Evolutionary conservation across 345 rosid species (phyloP).

Genomic region (Citrus reticulata): DNA sequence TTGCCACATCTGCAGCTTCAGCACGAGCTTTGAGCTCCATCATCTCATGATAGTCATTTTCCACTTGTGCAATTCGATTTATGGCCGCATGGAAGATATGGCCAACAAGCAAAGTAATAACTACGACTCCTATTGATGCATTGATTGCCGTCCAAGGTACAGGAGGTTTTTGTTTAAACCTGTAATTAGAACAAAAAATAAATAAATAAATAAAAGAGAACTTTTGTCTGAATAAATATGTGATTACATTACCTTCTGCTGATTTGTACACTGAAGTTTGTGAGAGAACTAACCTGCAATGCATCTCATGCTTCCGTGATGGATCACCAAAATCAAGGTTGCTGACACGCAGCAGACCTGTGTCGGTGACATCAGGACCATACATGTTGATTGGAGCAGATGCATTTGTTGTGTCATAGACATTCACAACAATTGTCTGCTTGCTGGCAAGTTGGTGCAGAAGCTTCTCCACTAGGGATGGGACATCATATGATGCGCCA

Average conservation of each 20-base stretch:
- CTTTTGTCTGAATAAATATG: constrained; percentile 12
- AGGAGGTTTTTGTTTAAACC: constrained; percentile 79
- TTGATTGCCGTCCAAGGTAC: constrained; percentile 77
- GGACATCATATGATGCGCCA: constrained; percentile 97
- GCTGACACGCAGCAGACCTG: constrained; percentile 57
- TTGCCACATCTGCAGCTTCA: constrained; percentile 98
- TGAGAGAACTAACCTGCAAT: constrained; percentile 64
- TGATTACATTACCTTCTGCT: constrained; percentile 2
- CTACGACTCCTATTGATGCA: constrained; percentile 53
- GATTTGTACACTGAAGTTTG: not conserved
- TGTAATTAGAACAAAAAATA: constrained; percentile 19
- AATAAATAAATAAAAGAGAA: too few species aligned
- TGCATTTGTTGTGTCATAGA: constrained; percentile 78
- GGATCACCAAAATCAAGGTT: constrained; percentile 95
- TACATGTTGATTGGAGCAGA: constrained; percentile 74
- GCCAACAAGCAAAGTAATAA: constrained; percentile 70
- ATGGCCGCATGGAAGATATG: constrained; percentile 77
- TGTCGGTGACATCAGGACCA: constrained; percentile 63
- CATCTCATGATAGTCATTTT: constrained; percentile 71
- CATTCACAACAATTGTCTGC: constrained; percentile 81
- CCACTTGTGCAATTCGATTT: constrained; percentile 68
- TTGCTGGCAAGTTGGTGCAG: constrained; percentile 95
- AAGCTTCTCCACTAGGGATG: constrained; percentile 91
- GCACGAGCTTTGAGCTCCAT: constrained; percentile 84
- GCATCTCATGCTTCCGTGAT: constrained; percentile 85